Evolutionary conservation across 2,329 filamentous ascomycete species (phyloP), one percentile per base, ranked within the genome.

Genomic region (Onygenales sp.): DNA sequence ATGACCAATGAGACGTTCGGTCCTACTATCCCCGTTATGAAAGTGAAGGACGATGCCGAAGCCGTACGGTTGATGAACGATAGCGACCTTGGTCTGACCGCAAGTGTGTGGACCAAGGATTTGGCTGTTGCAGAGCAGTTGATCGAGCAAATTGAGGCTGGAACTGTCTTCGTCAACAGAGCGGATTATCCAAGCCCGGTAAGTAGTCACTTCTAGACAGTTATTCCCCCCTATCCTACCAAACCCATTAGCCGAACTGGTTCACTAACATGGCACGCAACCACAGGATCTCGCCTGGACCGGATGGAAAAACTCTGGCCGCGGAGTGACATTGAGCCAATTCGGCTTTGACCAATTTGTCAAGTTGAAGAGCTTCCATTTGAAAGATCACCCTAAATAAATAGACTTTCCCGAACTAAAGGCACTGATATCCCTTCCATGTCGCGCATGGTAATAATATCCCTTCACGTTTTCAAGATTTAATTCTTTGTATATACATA

Each of bases 51-150:
- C 60, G 92, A 96, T 64, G 80, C 80, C 14, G 89, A 96, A 70
- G 92, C 92, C 2, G 74, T 96, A 57, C 74, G 77, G 60, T 73
- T 92, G 50, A 96, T 97, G 90, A 96, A 96, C 64, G 90, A 95
- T 68, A 93, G 88, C 72, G 85, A 95, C 59, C 95, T 95, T 66
- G 92, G 92, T 5, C 78, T 97, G 57, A 96, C 92, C 3, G 92
- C 91, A n/a, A 95, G 89, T 64, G 90, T 97, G 63, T 97, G 92
- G 92, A 95, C 90, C 54, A 94, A 93, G 70, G 89, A 97, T 65
- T 82, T 84, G 2, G 77, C 75, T 45, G 84, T 78, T 65, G 92
- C 86, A 13, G 83, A 90, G 61, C 80, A 87, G 66, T 77, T 97
- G 51, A 82, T 86, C 41, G 85, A 93, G 53, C 78, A 84, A 50